Evolutionary conservation across 768 basidiomycete species (phyloP).

Genomic region (Agaricus bisporus): DNA sequence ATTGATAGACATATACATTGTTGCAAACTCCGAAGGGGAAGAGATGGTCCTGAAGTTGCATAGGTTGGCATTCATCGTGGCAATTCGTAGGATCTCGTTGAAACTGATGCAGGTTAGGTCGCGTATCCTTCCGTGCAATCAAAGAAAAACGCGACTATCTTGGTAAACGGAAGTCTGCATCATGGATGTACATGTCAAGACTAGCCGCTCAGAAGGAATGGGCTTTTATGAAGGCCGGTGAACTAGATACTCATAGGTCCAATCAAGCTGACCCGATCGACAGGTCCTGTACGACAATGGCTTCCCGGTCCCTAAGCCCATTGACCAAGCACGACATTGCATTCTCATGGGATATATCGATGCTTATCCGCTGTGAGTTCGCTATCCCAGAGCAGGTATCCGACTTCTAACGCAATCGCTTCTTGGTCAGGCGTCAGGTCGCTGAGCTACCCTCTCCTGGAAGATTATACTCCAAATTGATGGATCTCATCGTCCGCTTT

Average conservation of each 20-base stretch:
- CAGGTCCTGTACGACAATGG: slow-evolving; percentile 88
- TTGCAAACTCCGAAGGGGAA: slow-evolving; percentile 77
- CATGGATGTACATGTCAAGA: slow-evolving; percentile 99
- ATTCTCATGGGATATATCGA: slow-evolving; percentile 96
- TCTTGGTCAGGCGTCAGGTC: slow-evolving; percentile 70
- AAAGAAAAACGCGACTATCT: slow-evolving; percentile 96
- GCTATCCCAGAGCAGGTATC: neutral
- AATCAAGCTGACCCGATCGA: neutral
- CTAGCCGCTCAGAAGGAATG: slow-evolving; percentile 96
- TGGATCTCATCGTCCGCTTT: slow-evolving; percentile 95
- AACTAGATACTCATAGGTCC: neutral
- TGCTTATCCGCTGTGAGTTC: slow-evolving; percentile 82
- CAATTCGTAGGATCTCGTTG: neutral
- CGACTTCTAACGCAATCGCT: slow-evolving; percentile 4
- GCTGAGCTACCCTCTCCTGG: slow-evolving; percentile 79
- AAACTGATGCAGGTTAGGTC: slow-evolving; percentile 63
- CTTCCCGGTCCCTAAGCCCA: slow-evolving; percentile 89
- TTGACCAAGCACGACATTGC: slow-evolving; percentile 93
- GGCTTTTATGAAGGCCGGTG: slow-evolving; percentile 91
- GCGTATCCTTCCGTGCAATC: slow-evolving; percentile 96
- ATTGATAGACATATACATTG: slow-evolving; percentile 76
- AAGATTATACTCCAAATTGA: slow-evolving; percentile 82
- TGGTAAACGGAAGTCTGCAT: slow-evolving; percentile 90
- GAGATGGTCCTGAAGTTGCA: slow-evolving; percentile 93
- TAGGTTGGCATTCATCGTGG: slow-evolving; percentile 42